Conservation (phyloP, 768 basidiomycete species). For the Coprinellus micaceus region DNA sequence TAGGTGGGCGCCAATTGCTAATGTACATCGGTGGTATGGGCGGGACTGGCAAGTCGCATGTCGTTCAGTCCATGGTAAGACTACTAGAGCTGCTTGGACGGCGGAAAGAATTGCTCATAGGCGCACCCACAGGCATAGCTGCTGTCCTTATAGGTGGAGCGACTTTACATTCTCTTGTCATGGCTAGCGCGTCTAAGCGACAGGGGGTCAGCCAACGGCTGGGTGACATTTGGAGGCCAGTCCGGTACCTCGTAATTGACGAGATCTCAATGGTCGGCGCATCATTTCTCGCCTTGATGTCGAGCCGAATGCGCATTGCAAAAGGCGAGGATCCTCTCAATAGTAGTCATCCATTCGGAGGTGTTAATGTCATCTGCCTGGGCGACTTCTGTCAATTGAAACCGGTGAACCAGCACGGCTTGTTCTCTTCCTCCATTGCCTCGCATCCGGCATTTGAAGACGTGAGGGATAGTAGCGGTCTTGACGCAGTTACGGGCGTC, state of each 20-base stretch:
- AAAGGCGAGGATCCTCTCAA: neutral
- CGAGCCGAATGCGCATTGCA: neutral
- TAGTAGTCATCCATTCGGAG: slow-evolving; percentile 18
- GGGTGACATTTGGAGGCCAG: slow-evolving; percentile 14
- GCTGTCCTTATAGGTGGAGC: slow-evolving; percentile 24
- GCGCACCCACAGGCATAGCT: slow-evolving; percentile 28
- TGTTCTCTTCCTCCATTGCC: slow-evolving; percentile 17
- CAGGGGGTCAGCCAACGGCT: neutral
- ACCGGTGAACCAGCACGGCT: slow-evolving; percentile 13
- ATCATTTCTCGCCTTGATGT: slow-evolving; percentile 18
- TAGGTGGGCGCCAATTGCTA: slow-evolving; percentile 14
- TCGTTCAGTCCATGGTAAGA: slow-evolving; percentile 18
- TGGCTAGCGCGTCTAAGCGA: slow-evolving; percentile 9
- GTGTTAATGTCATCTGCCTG: slow-evolving; percentile 27
- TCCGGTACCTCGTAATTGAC: slow-evolving; percentile 20
- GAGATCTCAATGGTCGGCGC: slow-evolving; percentile 19
- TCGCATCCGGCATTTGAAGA: slow-evolving; percentile 4
- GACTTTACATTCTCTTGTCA: slow-evolving; percentile 25
- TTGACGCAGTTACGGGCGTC: slow-evolving; percentile 3
- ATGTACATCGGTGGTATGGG: slow-evolving; percentile 28
- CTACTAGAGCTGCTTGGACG: slow-evolving; percentile 15
- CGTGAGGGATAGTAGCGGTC: neutral
- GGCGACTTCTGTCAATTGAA: slow-evolving; percentile 15
- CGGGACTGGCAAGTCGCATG: slow-evolving; percentile 28
- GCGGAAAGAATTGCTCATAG: slow-evolving; percentile 13